Percentiles rank a stretch among this genome's conserved stretches.
Evolutionary conservation across 1,284 basidiomycete genomes (phyloP).

Genomic region (Rugosomyces carneus): DNA sequence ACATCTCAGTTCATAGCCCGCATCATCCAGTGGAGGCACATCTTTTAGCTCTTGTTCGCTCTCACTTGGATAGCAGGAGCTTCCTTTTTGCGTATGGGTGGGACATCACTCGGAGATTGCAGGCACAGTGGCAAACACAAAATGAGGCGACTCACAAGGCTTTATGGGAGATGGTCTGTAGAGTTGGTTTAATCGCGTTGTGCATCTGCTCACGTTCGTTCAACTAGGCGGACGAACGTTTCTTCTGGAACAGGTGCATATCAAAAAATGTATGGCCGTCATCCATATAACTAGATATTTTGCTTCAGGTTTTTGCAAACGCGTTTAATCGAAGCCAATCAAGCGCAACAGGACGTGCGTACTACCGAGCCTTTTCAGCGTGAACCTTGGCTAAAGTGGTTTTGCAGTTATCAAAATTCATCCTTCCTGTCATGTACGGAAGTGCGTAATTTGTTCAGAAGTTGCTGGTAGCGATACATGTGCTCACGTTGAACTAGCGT

Average conservation of each 20-base stretch:
- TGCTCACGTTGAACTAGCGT: constrained; percentile 52
- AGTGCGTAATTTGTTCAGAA: constrained; percentile 42
- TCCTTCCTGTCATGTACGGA: constrained; percentile 89
- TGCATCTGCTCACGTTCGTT: background rate
- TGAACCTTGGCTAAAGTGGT: constrained; percentile 9
- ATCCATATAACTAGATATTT: background rate
- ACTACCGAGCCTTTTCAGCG: constrained; percentile 3
- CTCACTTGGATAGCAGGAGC: constrained; percentile 74
- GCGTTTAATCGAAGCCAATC: constrained; percentile 61
- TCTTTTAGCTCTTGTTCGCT: constrained; percentile 80
- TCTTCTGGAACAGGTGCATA: constrained; percentile 94
- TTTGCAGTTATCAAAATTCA: constrained; percentile 76
- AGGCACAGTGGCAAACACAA: constrained; percentile 68
- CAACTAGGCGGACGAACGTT: constrained; percentile 82
- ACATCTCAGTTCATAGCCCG: constrained; percentile 56
- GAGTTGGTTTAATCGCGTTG: background rate
- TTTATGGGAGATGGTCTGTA: constrained; percentile 68
- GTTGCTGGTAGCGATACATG: constrained; percentile 21
- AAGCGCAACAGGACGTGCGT: constrained; percentile 56
- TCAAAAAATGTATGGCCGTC: background rate
- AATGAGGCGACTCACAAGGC: constrained; percentile 48
- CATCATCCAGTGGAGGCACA: constrained; percentile 87
- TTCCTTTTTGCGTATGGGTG: constrained; percentile 92
- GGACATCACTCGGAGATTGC: constrained; percentile 86
- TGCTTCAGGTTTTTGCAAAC: constrained; percentile 59